A percentile compares a stretch with the other conserved stretches of the same genome.
These are phyloP conservation scores for Mycoemilia scoparia DNA, from an alignment of 192 early-diverging fungal genomes.

Conservation along the genomic window DNA sequence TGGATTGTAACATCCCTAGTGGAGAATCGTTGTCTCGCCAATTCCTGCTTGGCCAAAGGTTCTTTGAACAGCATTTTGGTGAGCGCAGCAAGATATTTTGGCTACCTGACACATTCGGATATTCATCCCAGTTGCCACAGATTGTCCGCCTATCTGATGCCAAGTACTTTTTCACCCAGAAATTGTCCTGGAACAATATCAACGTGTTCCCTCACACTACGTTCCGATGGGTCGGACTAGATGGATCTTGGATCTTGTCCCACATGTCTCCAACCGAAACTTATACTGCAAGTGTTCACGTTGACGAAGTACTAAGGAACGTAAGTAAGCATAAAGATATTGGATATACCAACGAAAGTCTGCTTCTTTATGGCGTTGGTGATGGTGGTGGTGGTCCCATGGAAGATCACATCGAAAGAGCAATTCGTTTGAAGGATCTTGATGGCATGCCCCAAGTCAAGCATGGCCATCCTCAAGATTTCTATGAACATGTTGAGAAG, in stretches of 20 bases:
- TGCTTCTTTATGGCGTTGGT: conserved; percentile 88
- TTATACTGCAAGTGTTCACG: conserved; percentile 43
- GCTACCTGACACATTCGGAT: conserved; percentile 92
- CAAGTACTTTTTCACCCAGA: conserved; percentile 97
- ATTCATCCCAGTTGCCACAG: conserved; percentile 84
- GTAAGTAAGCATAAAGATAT: conserved; percentile 80
- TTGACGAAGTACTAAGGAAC: conserved; percentile 36
- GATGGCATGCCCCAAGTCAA: conserved; percentile 58
- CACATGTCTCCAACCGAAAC: conserved; percentile 89
- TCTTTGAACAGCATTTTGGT: conserved; percentile 64
- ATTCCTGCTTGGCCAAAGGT: conserved; percentile 85
- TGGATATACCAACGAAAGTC: conserved; percentile 62
- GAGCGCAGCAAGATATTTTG: conserved; percentile 61
- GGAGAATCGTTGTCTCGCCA: conserved; percentile 90
- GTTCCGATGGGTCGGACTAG: conserved; percentile 82
- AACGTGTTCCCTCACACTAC: conserved; percentile 97
- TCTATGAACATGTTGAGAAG: conserved; percentile 66
- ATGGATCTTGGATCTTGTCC: conserved; percentile 65
- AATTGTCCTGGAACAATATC: conserved; percentile 98
- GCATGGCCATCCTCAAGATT: conserved; percentile 58
- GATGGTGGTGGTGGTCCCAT: conserved; percentile 91
- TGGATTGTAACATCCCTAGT: conserved; percentile 95
- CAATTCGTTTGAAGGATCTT: conserved; percentile 52
- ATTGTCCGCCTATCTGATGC: conserved; percentile 58
- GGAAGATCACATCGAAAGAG: conserved; percentile 65